Evolutionary conservation across 1,139 yeast genomes (phyloP).

Genomic region (Saccharomyces pastorianus): DNA sequence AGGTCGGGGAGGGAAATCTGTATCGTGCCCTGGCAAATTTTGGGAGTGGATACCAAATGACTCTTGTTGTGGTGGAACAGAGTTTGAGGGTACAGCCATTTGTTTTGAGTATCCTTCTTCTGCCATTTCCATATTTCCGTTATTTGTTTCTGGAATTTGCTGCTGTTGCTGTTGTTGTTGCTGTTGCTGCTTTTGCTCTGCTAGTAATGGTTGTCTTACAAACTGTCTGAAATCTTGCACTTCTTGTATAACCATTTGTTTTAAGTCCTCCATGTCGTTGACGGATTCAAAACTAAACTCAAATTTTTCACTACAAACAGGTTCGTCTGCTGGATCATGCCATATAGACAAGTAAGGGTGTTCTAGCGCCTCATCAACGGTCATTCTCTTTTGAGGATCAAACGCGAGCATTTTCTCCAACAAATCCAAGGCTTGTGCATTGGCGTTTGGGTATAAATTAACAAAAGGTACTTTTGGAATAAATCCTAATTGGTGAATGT

Average conservation of each 20-base stretch:
- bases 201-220: slow-evolving; percentile 63
- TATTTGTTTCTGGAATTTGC: slow-evolving; percentile 16
- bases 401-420: slow-evolving; percentile 75
- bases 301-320: slow-evolving; percentile 71
- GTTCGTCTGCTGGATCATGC: slow-evolving; percentile 97
- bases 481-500: slow-evolving; percentile 75
- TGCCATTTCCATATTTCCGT: background rate
- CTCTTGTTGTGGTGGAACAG: slow-evolving; percentile 23
- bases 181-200: slow-evolving; percentile 40
- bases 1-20: slow-evolving; percentile 38
- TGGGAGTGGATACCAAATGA: slow-evolving; percentile 34
- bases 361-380: slow-evolving; percentile 79
- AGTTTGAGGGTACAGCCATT: slow-evolving; percentile 18
- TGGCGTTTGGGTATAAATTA: slow-evolving; percentile 72
- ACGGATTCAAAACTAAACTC: slow-evolving; percentile 86
- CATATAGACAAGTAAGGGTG: slow-evolving; percentile 88
- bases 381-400: slow-evolving; percentile 79
- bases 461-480: slow-evolving; percentile 76
- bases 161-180: slow-evolving; percentile 16
- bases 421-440: slow-evolving; percentile 78
- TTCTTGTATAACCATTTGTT: slow-evolving; percentile 70
- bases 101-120: slow-evolving; percentile 3
- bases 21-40: slow-evolving; percentile 35
- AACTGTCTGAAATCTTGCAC: slow-evolving; percentile 71
- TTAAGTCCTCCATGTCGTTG: slow-evolving; percentile 72